These are phyloP conservation scores for Telopea speciosissima DNA, from an alignment of 177 flowering plant species.

Conservation along the genomic window DNA sequence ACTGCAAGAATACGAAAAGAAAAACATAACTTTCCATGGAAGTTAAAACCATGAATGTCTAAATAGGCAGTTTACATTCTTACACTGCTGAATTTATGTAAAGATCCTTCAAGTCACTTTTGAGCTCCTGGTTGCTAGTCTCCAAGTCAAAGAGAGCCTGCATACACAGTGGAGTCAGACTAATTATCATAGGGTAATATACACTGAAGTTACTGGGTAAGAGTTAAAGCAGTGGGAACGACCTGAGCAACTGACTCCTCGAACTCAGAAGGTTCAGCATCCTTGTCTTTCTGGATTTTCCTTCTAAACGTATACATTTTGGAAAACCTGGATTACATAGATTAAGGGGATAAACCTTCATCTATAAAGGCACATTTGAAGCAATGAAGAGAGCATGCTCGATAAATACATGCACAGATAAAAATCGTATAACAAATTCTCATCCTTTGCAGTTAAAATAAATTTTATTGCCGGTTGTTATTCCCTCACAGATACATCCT, in stretches of 20 bases:
- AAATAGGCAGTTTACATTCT: constrained; percentile 14
- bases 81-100: constrained; percentile 77
- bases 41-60: background rate
- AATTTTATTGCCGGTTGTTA: too few species aligned
- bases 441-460: too few species aligned
- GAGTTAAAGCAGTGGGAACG: background rate
- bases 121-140: constrained; percentile 68
- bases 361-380: too few species aligned
- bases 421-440: too few species aligned
- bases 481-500: too few species aligned
- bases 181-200: background rate
- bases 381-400: too few species aligned
- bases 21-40: background rate
- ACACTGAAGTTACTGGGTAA: too few species aligned
- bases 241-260: constrained; percentile 66
- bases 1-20: constrained; percentile 30
- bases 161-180: constrained; percentile 5
- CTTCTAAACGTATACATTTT: constrained; percentile 52
- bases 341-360: background rate
- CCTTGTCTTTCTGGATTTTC: constrained; percentile 61
- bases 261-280: constrained; percentile 55
- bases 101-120: constrained; percentile 84
- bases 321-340: constrained; percentile 5
- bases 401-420: too few species aligned
- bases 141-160: constrained; percentile 87